Base-by-base conservation (phyloP, 305 asterid genomes). In the Solanum hybrid region DNA sequence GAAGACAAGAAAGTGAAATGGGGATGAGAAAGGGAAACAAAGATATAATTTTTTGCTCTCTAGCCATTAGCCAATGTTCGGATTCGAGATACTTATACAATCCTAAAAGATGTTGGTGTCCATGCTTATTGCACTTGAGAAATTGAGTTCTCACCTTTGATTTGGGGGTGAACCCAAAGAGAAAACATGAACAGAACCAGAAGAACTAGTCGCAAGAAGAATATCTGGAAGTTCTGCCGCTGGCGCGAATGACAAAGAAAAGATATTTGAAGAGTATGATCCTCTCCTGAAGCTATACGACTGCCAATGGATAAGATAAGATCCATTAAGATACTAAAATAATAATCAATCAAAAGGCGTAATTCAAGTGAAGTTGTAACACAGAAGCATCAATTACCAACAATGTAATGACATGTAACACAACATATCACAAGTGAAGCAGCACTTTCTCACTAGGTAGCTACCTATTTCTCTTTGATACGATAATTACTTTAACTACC, bases 231-330 rank as follows among this genome's bases (percentile, higher is more conserved):
- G 96, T 91, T 93, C 97, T 86, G 93, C 91, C 36, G 98, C 96
- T 61, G 98, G 99, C 88, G 97, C 95, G 93, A 97, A 96, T 61
- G 99, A 95, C 92, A 97, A 83, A 89, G 99, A 97, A 94, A 92
- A 97, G 81, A 97, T 95, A 80, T 93, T 94, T 42, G 99, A 97
- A 88, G 98, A 89, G 93, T 92, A 96, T 87, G 98, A 91, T 76
- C 99, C 99, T 93, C 99, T 95, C 92, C 99, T 97, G 94, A 97
- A 97, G 93, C 99, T 96, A 96, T 95, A 96, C 29, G 98, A 95
- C 99, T 97, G 97, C 85, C 61, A 92, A 93, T 90, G 75, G 92
- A 84, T 12, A 81, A 7, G 14, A 81, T 26, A 10, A 37, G 67
- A 81, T 36, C 86, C 64, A 39, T 13, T 81, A 26, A 39, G 31